Base-by-base conservation (phyloP, 441 rosid genomes). In the Lepidium campestre region DNA sequence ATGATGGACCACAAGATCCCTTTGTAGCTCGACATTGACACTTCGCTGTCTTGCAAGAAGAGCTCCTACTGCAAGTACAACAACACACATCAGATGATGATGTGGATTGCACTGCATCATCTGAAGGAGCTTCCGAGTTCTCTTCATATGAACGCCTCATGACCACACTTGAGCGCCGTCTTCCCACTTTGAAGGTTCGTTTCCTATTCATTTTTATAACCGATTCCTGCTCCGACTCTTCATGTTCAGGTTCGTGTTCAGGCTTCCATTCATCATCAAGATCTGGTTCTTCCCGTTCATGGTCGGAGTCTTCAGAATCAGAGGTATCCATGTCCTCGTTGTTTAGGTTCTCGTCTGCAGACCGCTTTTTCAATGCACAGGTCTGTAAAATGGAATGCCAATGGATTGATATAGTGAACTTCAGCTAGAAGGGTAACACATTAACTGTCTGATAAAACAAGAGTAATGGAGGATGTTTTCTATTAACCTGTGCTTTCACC, bases 301-400 rank as follows among this genome's bases (percentile, higher is more conserved):
- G 77, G 41, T 90, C 99, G 7, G 96, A 87, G 2, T 85, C 92
- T 11, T 93, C 99, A 20, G 96, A 87, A 12, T 89, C 96, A 20
- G 96, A 87, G 47, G 79, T 91, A 57, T 94, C 99, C 99, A 94
- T 94, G 79, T 94, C 98, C 69, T 89, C 83, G 44, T 59, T 84
- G 14, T 41, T 68, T 23, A 36, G 35, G 42, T 46, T 56, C 35
- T 46, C 68, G 50, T 48, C 65, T 27, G 68, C 57, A 36, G 81
- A 70, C 35, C 76, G 67, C 50, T 75, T 76, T 76, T 75, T 82
- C 76, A 79, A 25, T 47, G 82, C 79, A 47, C 77, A 68, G 68
- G 55, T 81, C 97, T 91, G 85, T 60, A 67, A 42, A 47, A 46
- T 52, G 23, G 50, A 45, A 46, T 47, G 7, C 20, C 46, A 44